Conservation (phyloP, 768 basidiomycete genomes). For the Auriscalpium microsporum region DNA sequence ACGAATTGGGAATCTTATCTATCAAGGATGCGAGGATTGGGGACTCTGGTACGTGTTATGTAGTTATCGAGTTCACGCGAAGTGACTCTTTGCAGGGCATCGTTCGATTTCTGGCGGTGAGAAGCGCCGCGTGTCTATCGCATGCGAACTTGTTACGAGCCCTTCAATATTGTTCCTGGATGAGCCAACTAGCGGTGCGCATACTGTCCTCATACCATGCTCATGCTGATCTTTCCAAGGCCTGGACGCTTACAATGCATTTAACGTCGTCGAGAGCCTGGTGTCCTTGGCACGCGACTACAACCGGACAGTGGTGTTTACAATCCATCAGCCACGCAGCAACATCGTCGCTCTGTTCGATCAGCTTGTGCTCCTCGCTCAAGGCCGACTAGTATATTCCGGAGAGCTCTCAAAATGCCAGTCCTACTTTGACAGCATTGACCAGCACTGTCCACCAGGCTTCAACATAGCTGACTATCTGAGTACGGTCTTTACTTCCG, state of each 20-base stretch:
- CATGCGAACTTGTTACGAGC: constrained; percentile 95
- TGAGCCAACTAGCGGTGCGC: constrained; percentile 88
- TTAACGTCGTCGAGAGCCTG: constrained; percentile 86
- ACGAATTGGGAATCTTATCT: constrained; percentile 86
- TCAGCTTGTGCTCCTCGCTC: constrained; percentile 76
- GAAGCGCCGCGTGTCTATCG: constrained; percentile 93
- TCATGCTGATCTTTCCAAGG: constrained; percentile 34
- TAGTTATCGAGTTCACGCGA: neutral
- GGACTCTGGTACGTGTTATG: constrained; percentile 54
- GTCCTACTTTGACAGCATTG: constrained; percentile 71
- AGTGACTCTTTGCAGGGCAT: constrained; percentile 39
- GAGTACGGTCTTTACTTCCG: constrained; percentile 45
- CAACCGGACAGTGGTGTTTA: constrained; percentile 93
- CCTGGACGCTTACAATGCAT: constrained; percentile 91
- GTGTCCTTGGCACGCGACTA: constrained; percentile 80
- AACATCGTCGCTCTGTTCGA: constrained; percentile 97
- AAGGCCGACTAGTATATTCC: constrained; percentile 79
- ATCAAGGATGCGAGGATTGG: constrained; percentile 91
- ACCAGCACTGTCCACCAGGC: constrained; percentile 80
- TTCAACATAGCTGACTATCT: constrained; percentile 97
- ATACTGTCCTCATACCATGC: neutral
- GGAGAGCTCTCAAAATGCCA: constrained; percentile 71
- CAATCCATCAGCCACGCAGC: constrained; percentile 95
- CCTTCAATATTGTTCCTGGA: constrained; percentile 95
- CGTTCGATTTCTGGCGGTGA: constrained; percentile 96